phyloP scores from a whole-genome alignment of 208 protist species.

The Trypanosomatidae sp. region DNA sequence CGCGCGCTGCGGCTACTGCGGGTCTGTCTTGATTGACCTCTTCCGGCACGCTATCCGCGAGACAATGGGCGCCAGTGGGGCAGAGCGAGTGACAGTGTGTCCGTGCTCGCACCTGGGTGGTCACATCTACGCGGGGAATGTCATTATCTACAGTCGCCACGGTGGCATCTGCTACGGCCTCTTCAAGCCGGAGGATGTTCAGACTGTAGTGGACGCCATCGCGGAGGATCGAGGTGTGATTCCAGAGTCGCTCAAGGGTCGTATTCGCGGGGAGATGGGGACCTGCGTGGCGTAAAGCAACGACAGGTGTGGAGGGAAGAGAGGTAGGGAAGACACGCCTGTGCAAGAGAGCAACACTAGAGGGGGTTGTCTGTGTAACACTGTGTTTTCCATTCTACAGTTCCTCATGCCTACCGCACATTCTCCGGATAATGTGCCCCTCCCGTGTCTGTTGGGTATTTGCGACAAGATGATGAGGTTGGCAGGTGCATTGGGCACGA shows the following conservation, averaged over 20 bases:
- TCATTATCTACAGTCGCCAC: conserved; percentile 81
- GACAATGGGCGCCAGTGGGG: conserved; percentile 33
- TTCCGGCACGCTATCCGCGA: conserved; percentile 56
- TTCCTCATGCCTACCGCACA: neutral
- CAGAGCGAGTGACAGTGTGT: conserved; percentile 51
- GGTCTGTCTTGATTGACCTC: conserved; percentile 81
- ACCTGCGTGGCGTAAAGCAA: neutral
- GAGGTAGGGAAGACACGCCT: neutral
- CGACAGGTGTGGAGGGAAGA: too few species aligned
- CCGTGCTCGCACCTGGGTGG: conserved; percentile 87
- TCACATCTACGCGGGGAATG: conserved; percentile 92
- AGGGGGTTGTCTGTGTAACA: neutral
- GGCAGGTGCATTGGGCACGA: neutral
- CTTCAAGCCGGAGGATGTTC: conserved; percentile 80
- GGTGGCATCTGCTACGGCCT: conserved; percentile 88
- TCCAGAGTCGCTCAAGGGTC: conserved; percentile 45
- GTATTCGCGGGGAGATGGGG: conserved; percentile 60
- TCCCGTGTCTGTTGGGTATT: neutral
- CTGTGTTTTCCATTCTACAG: neutral
- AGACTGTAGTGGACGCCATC: conserved; percentile 54
- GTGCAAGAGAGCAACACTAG: neutral
- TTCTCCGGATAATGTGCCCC: neutral
- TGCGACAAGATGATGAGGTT: neutral
- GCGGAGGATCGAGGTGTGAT: conserved; percentile 46
- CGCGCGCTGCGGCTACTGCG: conserved; percentile 88